phyloP scores from a whole-genome alignment of 352 stramenopile species.

The Phytophthora pluvialis region DNA sequence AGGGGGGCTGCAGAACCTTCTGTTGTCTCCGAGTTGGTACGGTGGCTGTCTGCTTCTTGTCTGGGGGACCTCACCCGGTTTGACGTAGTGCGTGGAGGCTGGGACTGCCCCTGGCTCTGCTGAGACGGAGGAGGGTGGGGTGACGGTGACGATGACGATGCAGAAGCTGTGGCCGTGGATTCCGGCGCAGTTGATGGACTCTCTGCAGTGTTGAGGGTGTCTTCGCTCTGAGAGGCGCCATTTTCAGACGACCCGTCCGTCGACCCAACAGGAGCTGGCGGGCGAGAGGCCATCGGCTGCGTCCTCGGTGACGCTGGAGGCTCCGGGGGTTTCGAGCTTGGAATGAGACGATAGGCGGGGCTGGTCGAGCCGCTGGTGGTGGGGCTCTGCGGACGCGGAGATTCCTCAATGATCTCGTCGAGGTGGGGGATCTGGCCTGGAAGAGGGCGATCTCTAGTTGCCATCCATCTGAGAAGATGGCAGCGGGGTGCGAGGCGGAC shows the following conservation, averaged over 20 bases:
- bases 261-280: slow-evolving; percentile 21
- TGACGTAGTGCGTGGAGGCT: slow-evolving; percentile 13
- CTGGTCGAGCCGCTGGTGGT: slow-evolving; percentile 21
- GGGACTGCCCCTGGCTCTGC: neutral
- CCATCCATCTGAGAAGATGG: slow-evolving; percentile 38
- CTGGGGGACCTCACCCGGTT: slow-evolving; percentile 19
- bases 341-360: slow-evolving; percentile 26
- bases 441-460: slow-evolving; percentile 37
- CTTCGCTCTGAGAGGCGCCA: neutral
- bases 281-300: slow-evolving; percentile 27
- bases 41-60: slow-evolving; percentile 2
- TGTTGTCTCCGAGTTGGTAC: neutral
- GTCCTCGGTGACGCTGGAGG: slow-evolving; percentile 17
- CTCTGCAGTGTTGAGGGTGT: neutral
- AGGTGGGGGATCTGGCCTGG: slow-evolving; percentile 29
- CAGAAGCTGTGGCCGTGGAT: neutral
- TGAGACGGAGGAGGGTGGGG: neutral
- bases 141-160: neutral
- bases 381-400: slow-evolving; percentile 17
- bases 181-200: neutral
- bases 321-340: slow-evolving; percentile 13
- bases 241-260: slow-evolving; percentile 6
- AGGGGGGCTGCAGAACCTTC: slow-evolving; percentile 15
- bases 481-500: slow-evolving; percentile 5
- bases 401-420: slow-evolving; percentile 31